phyloP scores from a whole-genome alignment of 352 stramenopile genomes.

The Halophytophthora polymorphica region DNA sequence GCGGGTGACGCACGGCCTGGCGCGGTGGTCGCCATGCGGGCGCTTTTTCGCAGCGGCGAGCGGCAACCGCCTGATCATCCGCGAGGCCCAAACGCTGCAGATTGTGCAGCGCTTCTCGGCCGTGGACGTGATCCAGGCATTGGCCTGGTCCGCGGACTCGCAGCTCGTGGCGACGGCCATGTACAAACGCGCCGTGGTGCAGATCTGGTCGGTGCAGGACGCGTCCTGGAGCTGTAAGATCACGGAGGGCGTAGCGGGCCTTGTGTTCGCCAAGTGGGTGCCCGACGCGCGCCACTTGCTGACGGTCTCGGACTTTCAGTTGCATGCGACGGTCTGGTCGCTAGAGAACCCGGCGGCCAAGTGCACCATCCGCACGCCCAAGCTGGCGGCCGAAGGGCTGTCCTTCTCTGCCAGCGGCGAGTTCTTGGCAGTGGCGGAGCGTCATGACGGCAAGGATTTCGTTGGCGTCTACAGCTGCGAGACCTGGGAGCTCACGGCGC shows the following conservation, averaged over 20 bases:
- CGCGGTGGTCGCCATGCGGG: conserved; percentile 70
- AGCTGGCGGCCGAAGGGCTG: conserved; percentile 63
- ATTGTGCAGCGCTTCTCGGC: conserved; percentile 66
- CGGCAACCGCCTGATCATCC: conserved; percentile 54
- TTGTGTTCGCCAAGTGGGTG: conserved; percentile 50
- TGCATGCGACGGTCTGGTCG: conserved; percentile 82
- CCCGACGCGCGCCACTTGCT: conserved; percentile 67
- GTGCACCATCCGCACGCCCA: conserved; percentile 62
- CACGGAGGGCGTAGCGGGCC: conserved; percentile 63
- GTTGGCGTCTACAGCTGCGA: conserved; percentile 76
- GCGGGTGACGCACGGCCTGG: conserved; percentile 47
- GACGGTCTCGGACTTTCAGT: conserved; percentile 82
- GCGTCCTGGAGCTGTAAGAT: conserved; percentile 70
- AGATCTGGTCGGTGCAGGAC: conserved; percentile 72
- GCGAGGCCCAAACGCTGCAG: conserved; percentile 44
- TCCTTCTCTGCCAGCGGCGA: conserved; percentile 55
- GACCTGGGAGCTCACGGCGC: conserved; percentile 62
- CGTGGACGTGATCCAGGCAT: conserved; percentile 47
- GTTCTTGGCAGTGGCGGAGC: conserved; percentile 66
- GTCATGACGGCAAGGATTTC: conserved; percentile 81
- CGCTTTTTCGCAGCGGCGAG: conserved; percentile 47
- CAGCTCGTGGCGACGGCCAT: conserved; percentile 58
- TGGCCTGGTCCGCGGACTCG: conserved; percentile 65
- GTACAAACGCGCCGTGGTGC: conserved; percentile 65
- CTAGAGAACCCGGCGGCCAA: conserved; percentile 52